A percentile compares a stretch with the other conserved stretches of the same genome.
Conservation (phyloP, 192 early-diverging fungal species). For the Coemansia sp. region DNA sequence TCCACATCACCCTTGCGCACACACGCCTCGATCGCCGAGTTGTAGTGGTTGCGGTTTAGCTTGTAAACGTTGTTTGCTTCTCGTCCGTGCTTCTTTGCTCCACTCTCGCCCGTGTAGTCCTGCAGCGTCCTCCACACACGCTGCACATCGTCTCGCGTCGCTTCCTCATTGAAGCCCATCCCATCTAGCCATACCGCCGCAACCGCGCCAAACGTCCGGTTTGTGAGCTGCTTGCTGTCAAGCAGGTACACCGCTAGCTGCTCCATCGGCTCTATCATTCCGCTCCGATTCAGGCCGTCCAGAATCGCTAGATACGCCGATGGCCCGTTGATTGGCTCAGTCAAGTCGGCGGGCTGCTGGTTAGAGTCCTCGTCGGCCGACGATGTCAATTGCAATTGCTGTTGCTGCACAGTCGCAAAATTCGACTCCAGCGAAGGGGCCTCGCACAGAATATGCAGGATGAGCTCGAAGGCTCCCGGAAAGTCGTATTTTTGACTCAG, state of each 20-base stretch:
- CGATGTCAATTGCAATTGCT: not conserved
- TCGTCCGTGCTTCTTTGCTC: not conserved
- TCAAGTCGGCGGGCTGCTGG: not conserved
- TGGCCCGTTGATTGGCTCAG: conserved; percentile 5
- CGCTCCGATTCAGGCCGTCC: conserved; percentile 29
- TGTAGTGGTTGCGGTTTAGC: conserved; percentile 41
- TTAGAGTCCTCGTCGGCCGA: not conserved
- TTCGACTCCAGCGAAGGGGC: not conserved
- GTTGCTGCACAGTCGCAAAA: not conserved
- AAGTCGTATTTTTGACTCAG: conserved; percentile 7
- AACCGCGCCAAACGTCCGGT: conserved; percentile 20
- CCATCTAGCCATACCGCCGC: conserved; percentile 46
- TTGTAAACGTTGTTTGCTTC: not conserved
- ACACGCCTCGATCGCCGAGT: conserved; percentile 41
- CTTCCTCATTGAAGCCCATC: conserved; percentile 4
- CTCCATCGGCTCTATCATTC: conserved; percentile 25
- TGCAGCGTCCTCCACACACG: conserved; percentile 27
- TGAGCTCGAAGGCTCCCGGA: conserved; percentile 17
- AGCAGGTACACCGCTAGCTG: conserved; percentile 32
- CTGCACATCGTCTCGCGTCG: conserved; percentile 29
- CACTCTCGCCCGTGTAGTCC: conserved; percentile 4
- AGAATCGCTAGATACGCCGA: conserved; percentile 29
- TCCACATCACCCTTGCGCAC: conserved; percentile 44
- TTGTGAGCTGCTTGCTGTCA: conserved; percentile 10
- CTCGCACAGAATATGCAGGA: conserved; percentile 11